Conservation (phyloP, 208 protist species). For the Novymonas esmeraldas region DNA sequence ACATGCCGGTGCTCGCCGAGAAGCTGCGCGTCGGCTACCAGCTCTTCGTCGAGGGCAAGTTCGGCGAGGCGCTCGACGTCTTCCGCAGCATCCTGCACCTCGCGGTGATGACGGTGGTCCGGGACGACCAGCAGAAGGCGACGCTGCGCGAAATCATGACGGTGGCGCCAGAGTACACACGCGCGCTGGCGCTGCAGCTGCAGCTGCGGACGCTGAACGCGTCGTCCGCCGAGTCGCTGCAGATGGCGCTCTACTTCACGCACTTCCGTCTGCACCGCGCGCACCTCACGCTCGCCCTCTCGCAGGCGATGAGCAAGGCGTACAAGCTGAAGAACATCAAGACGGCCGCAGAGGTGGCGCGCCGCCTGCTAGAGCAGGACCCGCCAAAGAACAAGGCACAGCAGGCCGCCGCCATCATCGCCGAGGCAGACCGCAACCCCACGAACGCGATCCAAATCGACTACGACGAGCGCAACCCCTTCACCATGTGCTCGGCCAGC, state of each 20-base stretch:
- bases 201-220: constrained; percentile 62
- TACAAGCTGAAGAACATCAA: constrained; percentile 94
- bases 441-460: constrained; percentile 81
- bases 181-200: constrained; percentile 82
- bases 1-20: constrained; percentile 74
- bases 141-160: constrained; percentile 61
- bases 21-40: constrained; percentile 80
- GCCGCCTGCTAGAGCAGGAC: constrained; percentile 93
- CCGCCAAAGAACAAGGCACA: constrained; percentile 87
- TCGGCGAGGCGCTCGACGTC: constrained; percentile 79
- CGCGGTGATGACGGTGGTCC: constrained; percentile 81
- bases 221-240: constrained; percentile 55
- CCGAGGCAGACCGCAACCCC: constrained; percentile 84
- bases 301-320: constrained; percentile 93
- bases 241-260: constrained; percentile 98
- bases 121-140: constrained; percentile 55
- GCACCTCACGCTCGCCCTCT: constrained; percentile 92
- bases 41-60: constrained; percentile 90
- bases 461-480: constrained; percentile 98
- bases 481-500: constrained; percentile 88
- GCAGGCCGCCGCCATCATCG: constrained; percentile 91
- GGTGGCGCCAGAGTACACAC: constrained; percentile 68
- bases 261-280: constrained; percentile 95
- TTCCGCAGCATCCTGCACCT: constrained; percentile 89
- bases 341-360: constrained; percentile 91